Conservation (phyloP, 176 grass and related monocot genomes). For the Rhynchospora tenuis region DNA sequence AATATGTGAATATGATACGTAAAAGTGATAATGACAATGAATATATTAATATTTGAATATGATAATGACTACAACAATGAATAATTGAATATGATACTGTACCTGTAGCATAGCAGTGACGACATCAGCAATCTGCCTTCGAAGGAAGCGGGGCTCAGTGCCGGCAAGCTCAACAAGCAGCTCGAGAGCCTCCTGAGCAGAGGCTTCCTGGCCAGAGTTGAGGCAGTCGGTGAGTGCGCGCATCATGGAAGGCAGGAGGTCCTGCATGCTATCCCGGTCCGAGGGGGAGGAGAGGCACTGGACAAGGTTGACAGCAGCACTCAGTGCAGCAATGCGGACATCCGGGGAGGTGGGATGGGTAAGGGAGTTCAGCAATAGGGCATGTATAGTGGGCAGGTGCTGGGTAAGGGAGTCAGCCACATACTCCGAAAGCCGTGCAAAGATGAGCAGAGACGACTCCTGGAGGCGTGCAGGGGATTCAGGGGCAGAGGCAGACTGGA, state of each 20-base stretch:
- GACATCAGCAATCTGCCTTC: conserved; percentile 73
- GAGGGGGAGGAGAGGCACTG: conserved; percentile 70
- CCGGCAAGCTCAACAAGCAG: conserved; percentile 89
- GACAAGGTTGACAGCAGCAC: conserved; percentile 77
- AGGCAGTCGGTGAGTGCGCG: conserved; percentile 76
- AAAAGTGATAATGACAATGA: too few species aligned
- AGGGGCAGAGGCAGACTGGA: conserved; percentile 49
- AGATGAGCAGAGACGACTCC: conserved; percentile 79
- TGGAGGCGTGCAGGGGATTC: conserved; percentile 52
- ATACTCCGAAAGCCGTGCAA: conserved; percentile 62
- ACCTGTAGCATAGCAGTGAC: conserved; percentile 86
- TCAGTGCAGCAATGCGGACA: conserved; percentile 73
- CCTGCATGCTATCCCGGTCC: conserved; percentile 71
- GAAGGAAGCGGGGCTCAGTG: conserved; percentile 78
- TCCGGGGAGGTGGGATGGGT: conserved; percentile 67
- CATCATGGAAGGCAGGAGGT: conserved; percentile 92
- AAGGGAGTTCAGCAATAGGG: conserved; percentile 59
- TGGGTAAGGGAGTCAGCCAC: conserved; percentile 63
- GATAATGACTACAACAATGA: too few species aligned
- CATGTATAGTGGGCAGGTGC: conserved; percentile 77
- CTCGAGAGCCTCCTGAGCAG: conserved; percentile 88
- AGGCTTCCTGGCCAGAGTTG: conserved; percentile 77
- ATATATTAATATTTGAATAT: too few species aligned
- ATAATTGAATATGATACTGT: too few species aligned
- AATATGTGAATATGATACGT: too few species aligned